Base-by-base conservation (phyloP, 1,284 basidiomycete genomes). In the Trametes pubescens region DNA sequence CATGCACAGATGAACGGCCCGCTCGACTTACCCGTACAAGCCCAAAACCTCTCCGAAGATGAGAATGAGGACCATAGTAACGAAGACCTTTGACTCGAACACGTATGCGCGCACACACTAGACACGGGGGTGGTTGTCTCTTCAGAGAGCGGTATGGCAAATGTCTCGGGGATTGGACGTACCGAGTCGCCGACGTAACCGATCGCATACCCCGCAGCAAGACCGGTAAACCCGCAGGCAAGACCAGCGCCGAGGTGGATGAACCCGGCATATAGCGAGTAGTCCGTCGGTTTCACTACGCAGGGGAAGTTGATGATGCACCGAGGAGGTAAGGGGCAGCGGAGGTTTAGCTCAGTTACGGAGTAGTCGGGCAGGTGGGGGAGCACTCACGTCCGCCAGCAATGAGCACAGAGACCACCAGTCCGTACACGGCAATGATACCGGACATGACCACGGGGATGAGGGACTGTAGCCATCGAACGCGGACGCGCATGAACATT, bases 171-270 rank as follows among this genome's bases (percentile, higher is more conserved):
- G 91, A 67, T 71, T 95, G 22, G 3, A 78, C 91, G 66, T 72
- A 95, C 96, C 24, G 96, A 90, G 75, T 99, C 97, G 61, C 96
- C 97, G 29, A 99, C 95, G 66, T 92, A 88, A 35, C 97, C 97
- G 75, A 99, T 97, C n/a, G 97, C 96, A 75, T 96, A 97, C 8
- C 97, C 97, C 2, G 97, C 97, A n/a, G 96, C 93, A 51, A 99
- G 79, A 63, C 97, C 97, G 14, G 97, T 96, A 69, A 95, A 80
- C 18, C 96, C 96, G 75, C 95, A 96, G 7, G 95, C 89, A 35
- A 99, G 82, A 32, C 98, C 97, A 13, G 97, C 98, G 11, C 92
- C 95, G 32, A 99, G 89, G 77, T 99, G 97, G 51, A 98, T 86
- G 78, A 98, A 98, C 46, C 98, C 97, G 18, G 90, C 86, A 73